Percentiles rank a stretch among this genome's conserved stretches.
Conservation (phyloP, 257 asterid genomes). For the Apocynum venetum region DNA sequence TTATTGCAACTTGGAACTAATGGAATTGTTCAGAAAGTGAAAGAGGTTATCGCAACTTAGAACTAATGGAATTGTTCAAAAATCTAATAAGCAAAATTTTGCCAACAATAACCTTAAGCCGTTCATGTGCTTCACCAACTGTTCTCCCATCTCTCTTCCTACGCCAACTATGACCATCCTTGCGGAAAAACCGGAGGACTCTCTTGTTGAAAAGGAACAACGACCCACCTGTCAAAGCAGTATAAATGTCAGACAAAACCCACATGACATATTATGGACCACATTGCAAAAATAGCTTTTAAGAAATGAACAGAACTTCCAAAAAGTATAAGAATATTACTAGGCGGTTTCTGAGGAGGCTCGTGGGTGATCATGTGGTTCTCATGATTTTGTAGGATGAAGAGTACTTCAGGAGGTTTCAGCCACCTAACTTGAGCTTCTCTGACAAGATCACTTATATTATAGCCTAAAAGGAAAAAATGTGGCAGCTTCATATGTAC, state of each 20-base stretch:
- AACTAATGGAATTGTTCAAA: not conserved
- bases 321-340: constrained; percentile 33
- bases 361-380: constrained; percentile 63
- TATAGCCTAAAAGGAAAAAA: constrained; percentile 47
- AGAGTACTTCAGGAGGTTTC: constrained; percentile 80
- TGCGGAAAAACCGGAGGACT: constrained; percentile 73
- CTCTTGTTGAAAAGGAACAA: constrained; percentile 79
- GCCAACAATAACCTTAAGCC: constrained; percentile 65
- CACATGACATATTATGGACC: constrained; percentile 5
- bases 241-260: constrained; percentile 14
- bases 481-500: constrained; percentile 3
- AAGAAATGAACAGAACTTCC: constrained; percentile 5
- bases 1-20: not conserved
- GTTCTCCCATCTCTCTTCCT: constrained; percentile 84
- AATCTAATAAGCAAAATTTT: not conserved
- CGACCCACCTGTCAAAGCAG: constrained; percentile 62
- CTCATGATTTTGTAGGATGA: constrained; percentile 64
- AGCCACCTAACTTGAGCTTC: constrained; percentile 95
- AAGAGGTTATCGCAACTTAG: not conserved
- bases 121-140: constrained; percentile 93
- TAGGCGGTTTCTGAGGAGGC: constrained; percentile 68
- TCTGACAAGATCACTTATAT: constrained; percentile 50
- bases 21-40: not conserved
- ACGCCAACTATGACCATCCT: constrained; percentile 97
- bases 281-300: constrained; percentile 11